These are phyloP conservation scores for Berkeleyomyces basicola DNA, from an alignment of 2,329 filamentous ascomycete species.

Conservation along the genomic window DNA sequence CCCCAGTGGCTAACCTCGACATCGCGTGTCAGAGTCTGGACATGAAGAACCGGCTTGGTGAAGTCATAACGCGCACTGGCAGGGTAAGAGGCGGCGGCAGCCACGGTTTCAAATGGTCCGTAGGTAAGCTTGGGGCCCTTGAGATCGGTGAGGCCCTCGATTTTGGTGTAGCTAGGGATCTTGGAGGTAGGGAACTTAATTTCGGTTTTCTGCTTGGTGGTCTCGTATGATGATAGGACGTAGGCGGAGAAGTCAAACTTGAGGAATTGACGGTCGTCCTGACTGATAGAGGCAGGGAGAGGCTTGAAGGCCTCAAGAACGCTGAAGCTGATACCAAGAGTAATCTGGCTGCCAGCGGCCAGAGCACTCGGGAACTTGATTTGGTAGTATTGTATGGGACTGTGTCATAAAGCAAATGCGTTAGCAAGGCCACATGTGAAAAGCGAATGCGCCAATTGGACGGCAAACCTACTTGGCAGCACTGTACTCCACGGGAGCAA, in stretches of 20 bases:
- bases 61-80: slow-evolving; percentile 83
- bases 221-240: slow-evolving; percentile 65
- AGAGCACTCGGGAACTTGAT: slow-evolving; percentile 65
- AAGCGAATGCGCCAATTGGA: not conserved
- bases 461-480: slow-evolving; percentile 32
- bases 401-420: slow-evolving; percentile 21
- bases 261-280: slow-evolving; percentile 75
- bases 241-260: slow-evolving; percentile 76
- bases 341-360: slow-evolving; percentile 60
- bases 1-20: slow-evolving; percentile 97
- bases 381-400: slow-evolving; percentile 66
- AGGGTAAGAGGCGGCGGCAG: slow-evolving; percentile 57
- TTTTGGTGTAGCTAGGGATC: slow-evolving; percentile 70
- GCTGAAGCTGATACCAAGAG: slow-evolving; percentile 73
- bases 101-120: slow-evolving; percentile 68
- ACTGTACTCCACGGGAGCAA: slow-evolving; percentile 51
- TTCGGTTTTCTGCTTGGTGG: slow-evolving; percentile 91
- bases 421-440: slow-evolving; percentile 12
- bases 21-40: slow-evolving; percentile 68
- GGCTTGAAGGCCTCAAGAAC: slow-evolving; percentile 63
- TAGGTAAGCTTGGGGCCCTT: slow-evolving; percentile 78
- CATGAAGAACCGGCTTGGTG: slow-evolving; percentile 75
- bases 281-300: slow-evolving; percentile 66
- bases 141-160: slow-evolving; percentile 58
- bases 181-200: slow-evolving; percentile 68